Percentiles rank a stretch among this genome's conserved stretches.
Evolutionary conservation across 352 stramenopile species (phyloP).

Genomic region (Phytophthora rubi): DNA sequence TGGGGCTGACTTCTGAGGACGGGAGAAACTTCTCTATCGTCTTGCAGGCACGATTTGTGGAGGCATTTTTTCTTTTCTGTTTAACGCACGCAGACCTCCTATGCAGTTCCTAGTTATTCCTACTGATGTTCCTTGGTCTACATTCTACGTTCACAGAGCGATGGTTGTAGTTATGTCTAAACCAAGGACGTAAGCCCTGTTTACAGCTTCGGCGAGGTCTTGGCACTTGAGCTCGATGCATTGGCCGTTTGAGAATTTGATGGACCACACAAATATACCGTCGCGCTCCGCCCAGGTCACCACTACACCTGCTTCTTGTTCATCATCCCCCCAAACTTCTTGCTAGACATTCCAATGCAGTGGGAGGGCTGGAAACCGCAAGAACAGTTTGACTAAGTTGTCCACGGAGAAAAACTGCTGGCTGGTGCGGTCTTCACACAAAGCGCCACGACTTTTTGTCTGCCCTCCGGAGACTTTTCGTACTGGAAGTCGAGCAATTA

Average conservation of each 20-base stretch:
- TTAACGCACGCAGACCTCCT: background rate
- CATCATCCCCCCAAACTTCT: too few species aligned
- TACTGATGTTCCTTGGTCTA: background rate
- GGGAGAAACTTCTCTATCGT: too few species aligned
- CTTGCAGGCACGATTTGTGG: background rate
- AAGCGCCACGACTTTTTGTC: too few species aligned
- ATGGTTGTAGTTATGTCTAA: background rate
- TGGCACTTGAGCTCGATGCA: background rate
- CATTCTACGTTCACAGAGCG: background rate
- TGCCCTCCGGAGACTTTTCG: too few species aligned
- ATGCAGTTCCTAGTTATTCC: background rate
- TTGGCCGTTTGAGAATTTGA: background rate
- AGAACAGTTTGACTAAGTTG: too few species aligned
- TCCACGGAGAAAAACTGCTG: too few species aligned
- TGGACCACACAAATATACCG: background rate
- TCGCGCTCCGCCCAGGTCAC: background rate
- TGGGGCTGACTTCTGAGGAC: too few species aligned
- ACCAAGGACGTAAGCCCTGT: background rate
- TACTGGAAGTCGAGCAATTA: too few species aligned
- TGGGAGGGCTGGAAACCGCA: too few species aligned
- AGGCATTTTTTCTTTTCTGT: background rate
- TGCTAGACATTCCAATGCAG: too few species aligned
- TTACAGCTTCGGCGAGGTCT: background rate
- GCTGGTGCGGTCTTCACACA: too few species aligned
- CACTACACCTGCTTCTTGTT: background rate